These are phyloP conservation scores for Cladosporium sp. DNA, from an alignment of 2,329 filamentous ascomycete genomes.

Conservation along the genomic window DNA sequence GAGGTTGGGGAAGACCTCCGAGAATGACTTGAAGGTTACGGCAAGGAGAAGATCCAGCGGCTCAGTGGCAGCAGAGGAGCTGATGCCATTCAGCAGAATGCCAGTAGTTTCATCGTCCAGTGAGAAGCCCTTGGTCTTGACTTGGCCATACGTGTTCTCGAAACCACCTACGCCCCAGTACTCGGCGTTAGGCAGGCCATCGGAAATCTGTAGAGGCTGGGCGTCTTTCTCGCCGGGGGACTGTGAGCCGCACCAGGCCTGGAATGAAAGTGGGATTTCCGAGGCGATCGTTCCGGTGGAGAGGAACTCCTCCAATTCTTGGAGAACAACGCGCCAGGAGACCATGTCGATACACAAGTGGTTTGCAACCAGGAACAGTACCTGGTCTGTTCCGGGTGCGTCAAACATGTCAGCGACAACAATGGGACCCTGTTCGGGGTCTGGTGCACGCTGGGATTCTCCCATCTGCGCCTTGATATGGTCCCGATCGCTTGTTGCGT, in stretches of 20 bases:
- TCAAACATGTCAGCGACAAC: slow-evolving; percentile 9
- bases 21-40: slow-evolving; percentile 5
- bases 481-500: slow-evolving; percentile 8
- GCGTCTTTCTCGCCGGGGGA: slow-evolving; percentile 1
- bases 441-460: slow-evolving; percentile 6
- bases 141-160: slow-evolving; percentile 10
- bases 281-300: slow-evolving; percentile 5
- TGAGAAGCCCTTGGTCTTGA: slow-evolving; percentile 10
- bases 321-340: slow-evolving; percentile 8
- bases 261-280: slow-evolving; percentile 8
- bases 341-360: slow-evolving; percentile 12
- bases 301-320: slow-evolving; percentile 8
- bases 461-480: slow-evolving; percentile 6
- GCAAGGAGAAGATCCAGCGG: slow-evolving; percentile 10
- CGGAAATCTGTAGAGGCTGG: neutral
- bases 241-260: slow-evolving; percentile 8
- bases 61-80: slow-evolving; percentile 2
- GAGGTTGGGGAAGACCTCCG: slow-evolving; percentile 3
- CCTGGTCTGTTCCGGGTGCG: slow-evolving; percentile 6
- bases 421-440: slow-evolving; percentile 7
- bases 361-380: slow-evolving; percentile 8
- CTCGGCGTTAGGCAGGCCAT: slow-evolving; percentile 5
- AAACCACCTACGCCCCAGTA: slow-evolving; percentile 10
- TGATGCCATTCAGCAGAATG: neutral
- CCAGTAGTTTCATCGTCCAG: slow-evolving; percentile 2